These are phyloP conservation scores for Penicillium bovifimosum DNA, from an alignment of 495 filamentous ascomycete genomes.

Conservation along the genomic window DNA sequence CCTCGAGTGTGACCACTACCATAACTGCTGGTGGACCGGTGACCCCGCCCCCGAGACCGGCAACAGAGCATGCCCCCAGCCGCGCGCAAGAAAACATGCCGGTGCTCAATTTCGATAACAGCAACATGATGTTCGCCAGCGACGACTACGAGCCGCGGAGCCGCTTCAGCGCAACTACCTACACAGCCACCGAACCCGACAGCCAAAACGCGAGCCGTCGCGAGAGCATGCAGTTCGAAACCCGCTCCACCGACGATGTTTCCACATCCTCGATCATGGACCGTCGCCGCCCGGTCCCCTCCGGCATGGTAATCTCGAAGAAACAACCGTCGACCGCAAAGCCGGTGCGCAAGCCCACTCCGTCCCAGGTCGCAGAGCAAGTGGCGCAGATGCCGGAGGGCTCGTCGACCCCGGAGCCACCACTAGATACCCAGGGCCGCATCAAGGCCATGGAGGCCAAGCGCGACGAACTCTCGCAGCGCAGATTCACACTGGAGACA, in stretches of 20 bases:
- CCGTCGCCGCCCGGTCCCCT: constrained; percentile 44
- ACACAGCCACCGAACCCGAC: constrained; percentile 49
- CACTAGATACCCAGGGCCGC: constrained; percentile 48
- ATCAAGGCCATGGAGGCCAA: constrained; percentile 63
- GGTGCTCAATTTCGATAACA: constrained; percentile 17
- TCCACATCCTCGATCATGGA: constrained; percentile 39
- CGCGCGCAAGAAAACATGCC: neutral
- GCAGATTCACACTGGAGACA: constrained; percentile 63
- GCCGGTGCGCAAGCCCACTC: constrained; percentile 47
- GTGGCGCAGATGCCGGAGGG: constrained; percentile 37
- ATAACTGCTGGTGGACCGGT: constrained; percentile 31
- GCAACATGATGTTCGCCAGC: constrained; percentile 23
- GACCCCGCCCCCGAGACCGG: constrained; percentile 8
- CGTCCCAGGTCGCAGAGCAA: constrained; percentile 43
- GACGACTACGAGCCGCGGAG: constrained; percentile 53
- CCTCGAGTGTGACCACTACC: constrained; percentile 36
- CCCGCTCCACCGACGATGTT: constrained; percentile 30
- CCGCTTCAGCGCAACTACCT: constrained; percentile 70
- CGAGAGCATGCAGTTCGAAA: constrained; percentile 31
- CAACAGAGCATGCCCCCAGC: constrained; percentile 7
- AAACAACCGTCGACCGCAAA: constrained; percentile 34
- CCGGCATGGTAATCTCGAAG: constrained; percentile 36
- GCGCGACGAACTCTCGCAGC: constrained; percentile 57
- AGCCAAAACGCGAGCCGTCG: constrained; percentile 37
- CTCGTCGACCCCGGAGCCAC: constrained; percentile 45